phyloP scores from a whole-genome alignment of 352 stramenopile genomes.

The Phytophthora chlamydospora region DNA sequence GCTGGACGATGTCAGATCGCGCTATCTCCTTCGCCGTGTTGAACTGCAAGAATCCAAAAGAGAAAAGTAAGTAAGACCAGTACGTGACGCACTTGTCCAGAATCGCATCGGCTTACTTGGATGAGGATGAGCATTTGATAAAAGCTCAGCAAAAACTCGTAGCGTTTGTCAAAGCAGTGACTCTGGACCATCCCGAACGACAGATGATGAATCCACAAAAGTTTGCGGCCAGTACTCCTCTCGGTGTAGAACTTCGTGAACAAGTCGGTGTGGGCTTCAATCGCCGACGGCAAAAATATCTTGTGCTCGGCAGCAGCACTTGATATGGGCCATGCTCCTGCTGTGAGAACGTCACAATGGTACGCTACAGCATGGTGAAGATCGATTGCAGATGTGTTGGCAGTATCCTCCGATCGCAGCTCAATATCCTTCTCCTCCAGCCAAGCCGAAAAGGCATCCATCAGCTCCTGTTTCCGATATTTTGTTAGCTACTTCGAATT shows the following conservation, averaged over 20 bases:
- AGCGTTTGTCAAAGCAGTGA: slow-evolving; percentile 74
- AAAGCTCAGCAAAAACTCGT: slow-evolving; percentile 84
- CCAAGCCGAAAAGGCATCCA: slow-evolving; percentile 73
- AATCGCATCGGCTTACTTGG: slow-evolving; percentile 39
- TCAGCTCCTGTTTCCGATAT: slow-evolving; percentile 57
- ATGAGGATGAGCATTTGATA: slow-evolving; percentile 86
- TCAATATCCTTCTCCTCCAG: slow-evolving; percentile 67
- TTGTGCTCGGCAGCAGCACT: slow-evolving; percentile 57
- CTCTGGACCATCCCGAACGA: slow-evolving; percentile 78
- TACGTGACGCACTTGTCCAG: not conserved
- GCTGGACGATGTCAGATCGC: slow-evolving; percentile 40
- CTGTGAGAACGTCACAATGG: slow-evolving; percentile 84
- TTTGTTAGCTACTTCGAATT: slow-evolving; percentile 10
- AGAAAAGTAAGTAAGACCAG: not conserved
- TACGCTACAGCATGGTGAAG: slow-evolving; percentile 69
- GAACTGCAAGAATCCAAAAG: slow-evolving; percentile 47
- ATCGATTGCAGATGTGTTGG: slow-evolving; percentile 49
- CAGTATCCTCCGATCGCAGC: slow-evolving; percentile 38
- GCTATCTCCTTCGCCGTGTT: slow-evolving; percentile 57
- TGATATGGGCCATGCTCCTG: slow-evolving; percentile 85
- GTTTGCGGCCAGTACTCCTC: slow-evolving; percentile 75
- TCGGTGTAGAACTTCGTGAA: slow-evolving; percentile 87
- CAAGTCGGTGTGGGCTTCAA: slow-evolving; percentile 67
- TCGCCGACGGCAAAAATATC: slow-evolving; percentile 57
- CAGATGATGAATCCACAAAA: slow-evolving; percentile 81